Base-by-base conservation (phyloP, 805 yeast species). In the Yarrowia sp. region DNA sequence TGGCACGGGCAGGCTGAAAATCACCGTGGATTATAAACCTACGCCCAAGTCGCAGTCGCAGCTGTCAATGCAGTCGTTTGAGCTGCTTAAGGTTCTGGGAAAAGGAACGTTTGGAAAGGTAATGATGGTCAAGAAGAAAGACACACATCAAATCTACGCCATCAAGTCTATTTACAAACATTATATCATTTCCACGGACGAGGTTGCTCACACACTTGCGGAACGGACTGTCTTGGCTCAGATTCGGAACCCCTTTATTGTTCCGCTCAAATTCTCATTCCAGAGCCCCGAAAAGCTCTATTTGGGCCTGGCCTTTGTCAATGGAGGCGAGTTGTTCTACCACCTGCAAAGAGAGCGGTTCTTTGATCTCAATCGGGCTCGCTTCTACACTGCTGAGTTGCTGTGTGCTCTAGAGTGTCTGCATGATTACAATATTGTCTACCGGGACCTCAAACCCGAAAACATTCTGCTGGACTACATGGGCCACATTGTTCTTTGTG, bases 31-130 rank as follows among this genome's bases (percentile, higher is more conserved):
- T 74, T 90, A 86, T 79, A 88, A 87, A 76, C 89, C 92, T 16
- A 82, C 85, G 64, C 65, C 65, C 1, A 59, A 59, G 26, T 85
- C 79, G 71, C 86, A 85, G 76, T 70, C 64, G 46, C 89, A 89
- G 65, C 82, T 95, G 61, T 83, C 92, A 0, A 92, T 95, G 72
- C 97, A 92, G 69, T 97, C 94, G 75, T 94, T 95, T 79, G 97
- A 92, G 74, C 80, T 95, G 63, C 83, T 95, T 73, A 95, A 95
- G 79, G 99, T 95, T 26, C 91, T 95, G 69, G 99, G 99, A 43
- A 95, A 95, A 77, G 99, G 99, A 5, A 92, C 98, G 8, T 95
- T 95, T 78, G 99, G 99, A 64, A 95, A 95, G 79, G 99, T 95
- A 67, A 95, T 95, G 98, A 99, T 95, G 79, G 99, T 95, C 46